Base-by-base conservation (phyloP, 805 yeast species). In the Naumovozyma castellii region DNA sequence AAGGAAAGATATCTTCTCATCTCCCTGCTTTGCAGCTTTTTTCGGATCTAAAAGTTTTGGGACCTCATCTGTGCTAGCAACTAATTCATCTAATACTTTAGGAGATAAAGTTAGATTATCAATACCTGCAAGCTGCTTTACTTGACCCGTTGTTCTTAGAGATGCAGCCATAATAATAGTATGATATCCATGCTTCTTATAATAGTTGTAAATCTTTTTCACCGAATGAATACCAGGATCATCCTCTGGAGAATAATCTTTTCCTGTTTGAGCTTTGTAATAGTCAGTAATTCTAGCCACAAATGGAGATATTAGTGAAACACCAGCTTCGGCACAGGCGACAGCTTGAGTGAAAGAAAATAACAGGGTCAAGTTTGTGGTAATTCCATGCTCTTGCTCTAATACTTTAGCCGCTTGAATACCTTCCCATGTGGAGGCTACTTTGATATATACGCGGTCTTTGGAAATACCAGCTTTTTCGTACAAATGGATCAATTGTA, bases 121-220 rank as follows among this genome's bases (percentile, higher is more conserved):
- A 62, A 85, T 80, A 67, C 99, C 99, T 44, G 98, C 97, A 57
- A 92, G 75, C 56, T 94, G 95, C 68, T 80, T 82, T 69, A 92
- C 85, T 73, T 90, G 98, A 54, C 87, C 95, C 47, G 72, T 67
- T 75, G 88, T 92, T 80, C 99, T 90, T 87, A 92, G 90, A 44
- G 97, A 90, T 45, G 99, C 99, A 69, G 98, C 99, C 99, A 92
- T 92, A 62, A 92, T 97, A 63, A 92, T 88, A 66, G 99, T 92
- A 59, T 90, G 76, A 80, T 92, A 92, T 56, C 81, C 90, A 68
- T 67, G 85, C 73, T 90, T 90, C 81, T 92, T 92, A 84, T 92
- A 92, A 80, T 92, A 92, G 83, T 88, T 84, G 84, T 66, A 92
- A 67, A 92, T 92, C 46, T 62, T 64, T 68, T 79, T 81, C 56